phyloP scores from a whole-genome alignment of 2,329 filamentous ascomycete species.

The Sclerotinia minor region DNA sequence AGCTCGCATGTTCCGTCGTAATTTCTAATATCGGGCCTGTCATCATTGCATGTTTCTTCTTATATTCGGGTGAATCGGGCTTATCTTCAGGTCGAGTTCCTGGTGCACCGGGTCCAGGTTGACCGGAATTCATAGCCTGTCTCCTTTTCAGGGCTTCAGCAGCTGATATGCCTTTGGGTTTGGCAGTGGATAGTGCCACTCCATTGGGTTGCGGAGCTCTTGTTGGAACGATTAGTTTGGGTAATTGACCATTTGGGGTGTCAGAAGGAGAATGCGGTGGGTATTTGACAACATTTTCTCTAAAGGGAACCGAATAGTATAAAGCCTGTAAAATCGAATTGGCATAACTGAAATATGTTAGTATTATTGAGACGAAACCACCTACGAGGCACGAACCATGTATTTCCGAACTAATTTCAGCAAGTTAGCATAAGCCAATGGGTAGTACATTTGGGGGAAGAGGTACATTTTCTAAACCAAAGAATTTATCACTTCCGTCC shows the following conservation, averaged over 20 bases:
- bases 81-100: conserved; percentile 77
- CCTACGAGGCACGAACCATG: conserved; percentile 65
- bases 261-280: conserved; percentile 71
- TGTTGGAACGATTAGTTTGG: conserved; percentile 61
- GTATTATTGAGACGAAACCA: conserved; percentile 24
- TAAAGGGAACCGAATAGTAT: conserved; percentile 92
- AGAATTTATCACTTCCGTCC: conserved; percentile 97
- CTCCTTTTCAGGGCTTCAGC: conserved; percentile 59
- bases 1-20: conserved; percentile 72
- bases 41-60: conserved; percentile 92
- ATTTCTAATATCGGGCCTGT: conserved; percentile 85
- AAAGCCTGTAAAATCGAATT: conserved; percentile 98
- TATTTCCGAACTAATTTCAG: conserved; percentile 80
- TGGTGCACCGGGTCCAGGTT: conserved; percentile 54
- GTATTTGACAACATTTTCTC: conserved; percentile 91
- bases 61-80: conserved; percentile 92
- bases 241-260: conserved; percentile 60
- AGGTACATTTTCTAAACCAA: conserved; percentile 92
- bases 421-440: conserved; percentile 35
- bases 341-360: conserved; percentile 70
- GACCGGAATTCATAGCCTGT: conserved; percentile 54
- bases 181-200: conserved; percentile 49
- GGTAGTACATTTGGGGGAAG: not conserved
- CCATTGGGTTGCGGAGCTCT: conserved; percentile 50
- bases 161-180: conserved; percentile 54